Percentiles rank a stretch among this genome's conserved stretches.
Conservation (phyloP, 2,329 filamentous ascomycete species). For the Hansfordia pulvinata region DNA sequence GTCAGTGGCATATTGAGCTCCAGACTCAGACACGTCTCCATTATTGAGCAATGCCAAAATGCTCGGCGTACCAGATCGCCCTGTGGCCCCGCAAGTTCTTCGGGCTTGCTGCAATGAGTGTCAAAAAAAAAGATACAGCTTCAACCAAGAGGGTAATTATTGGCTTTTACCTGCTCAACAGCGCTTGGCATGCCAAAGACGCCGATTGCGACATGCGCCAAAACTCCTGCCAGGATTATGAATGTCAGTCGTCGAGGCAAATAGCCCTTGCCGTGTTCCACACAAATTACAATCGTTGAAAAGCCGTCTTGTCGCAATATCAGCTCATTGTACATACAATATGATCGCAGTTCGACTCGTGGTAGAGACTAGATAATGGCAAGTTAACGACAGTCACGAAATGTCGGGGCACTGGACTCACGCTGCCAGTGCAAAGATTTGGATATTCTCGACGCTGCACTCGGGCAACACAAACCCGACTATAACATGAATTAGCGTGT, state of each 20-base stretch:
- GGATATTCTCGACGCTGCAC: conserved; percentile 43
- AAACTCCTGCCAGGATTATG: conserved; percentile 44
- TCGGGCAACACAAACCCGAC: conserved; percentile 42
- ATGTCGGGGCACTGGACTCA: conserved; percentile 15
- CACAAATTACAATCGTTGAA: conserved; percentile 5
- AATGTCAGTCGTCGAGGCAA: no score
- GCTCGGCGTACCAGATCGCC: conserved; percentile 38
- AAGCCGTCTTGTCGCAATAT: conserved; percentile 1
- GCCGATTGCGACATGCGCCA: conserved; percentile 44
- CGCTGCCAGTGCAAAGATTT: conserved; percentile 43
- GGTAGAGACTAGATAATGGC: conserved; percentile 29
- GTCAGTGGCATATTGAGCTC: conserved; percentile 45
- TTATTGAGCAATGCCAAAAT: conserved; percentile 44
- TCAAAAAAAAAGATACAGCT: background rate
- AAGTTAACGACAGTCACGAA: conserved; percentile 1
- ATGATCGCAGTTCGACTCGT: conserved; percentile 35
- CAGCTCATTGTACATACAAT: conserved; percentile 26
- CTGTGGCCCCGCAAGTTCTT: conserved; percentile 29
- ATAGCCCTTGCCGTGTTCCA: no score
- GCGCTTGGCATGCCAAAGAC: conserved; percentile 40
- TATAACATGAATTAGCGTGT: no score
- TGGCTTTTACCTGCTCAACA: conserved; percentile 37
- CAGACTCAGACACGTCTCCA: conserved; percentile 40
- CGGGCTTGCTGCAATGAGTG: conserved; percentile 18
- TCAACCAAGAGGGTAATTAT: no score